Base-by-base conservation (phyloP, 805 yeast species). In the Suhomyces kilbournensis region DNA sequence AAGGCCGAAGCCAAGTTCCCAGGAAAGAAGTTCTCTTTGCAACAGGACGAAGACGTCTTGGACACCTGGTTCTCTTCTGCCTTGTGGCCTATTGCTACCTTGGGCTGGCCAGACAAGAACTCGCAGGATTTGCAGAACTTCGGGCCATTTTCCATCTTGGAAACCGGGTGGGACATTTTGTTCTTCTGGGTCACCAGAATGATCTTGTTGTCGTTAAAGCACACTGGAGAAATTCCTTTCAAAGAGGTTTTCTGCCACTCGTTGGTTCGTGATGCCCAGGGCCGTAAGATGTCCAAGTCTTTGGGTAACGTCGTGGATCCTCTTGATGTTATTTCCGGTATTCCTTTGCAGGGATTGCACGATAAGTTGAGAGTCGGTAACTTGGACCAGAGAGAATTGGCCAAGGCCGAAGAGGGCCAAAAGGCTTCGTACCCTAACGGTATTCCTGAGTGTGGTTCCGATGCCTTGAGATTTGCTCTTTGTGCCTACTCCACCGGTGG, bases 51-150 rank as follows among this genome's bases (percentile, higher is more conserved):
- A 72, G 99, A 94, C 72, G 98, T 94, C 47, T 82, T 94, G 63
- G 99, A 94, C 74, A 94, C 99, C 15, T 94, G 99, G 99, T 94
- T 94, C 75, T 91, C 97, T 8, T 88, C 97, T 43, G 98, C 97
- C 55, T 77, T 94, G 71, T 94, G 98, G 98, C 97, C 99, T 54
- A 86, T 94, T 68, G 86, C 97, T 49, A 94, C 97, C 53, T 76
- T 94, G 59, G 97, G 97, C 46, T 94, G 98, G 98, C 99, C 99
- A 66, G 74, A 84, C 54, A 19, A 40, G 38, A 75, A 82, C 67
- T 80, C 92, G 50, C 64, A 70, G 49, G 99, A 94, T 68, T 72
- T 90, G 80, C 79, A 82, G 62, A 73, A 74, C 49, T 94, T 90
- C 75, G 86, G 83, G 66, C 98, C 99, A 60, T 86, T 91, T 85